These are phyloP conservation scores for Apiospora arundinis DNA, from an alignment of 2,329 filamentous ascomycete species.

Conservation along the genomic window DNA sequence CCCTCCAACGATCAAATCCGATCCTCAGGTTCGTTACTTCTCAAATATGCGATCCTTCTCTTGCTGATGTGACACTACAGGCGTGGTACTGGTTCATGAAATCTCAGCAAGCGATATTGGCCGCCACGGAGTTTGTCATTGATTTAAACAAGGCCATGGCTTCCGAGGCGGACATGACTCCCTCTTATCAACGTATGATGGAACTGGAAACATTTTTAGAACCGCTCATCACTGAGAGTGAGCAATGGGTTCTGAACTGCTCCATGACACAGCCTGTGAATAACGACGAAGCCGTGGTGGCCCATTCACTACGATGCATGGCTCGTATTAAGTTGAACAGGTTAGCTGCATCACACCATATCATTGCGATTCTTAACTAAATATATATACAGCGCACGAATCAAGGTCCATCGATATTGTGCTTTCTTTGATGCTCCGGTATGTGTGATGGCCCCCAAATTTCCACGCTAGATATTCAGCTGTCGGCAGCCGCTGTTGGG, in stretches of 20 bases:
- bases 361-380: neutral
- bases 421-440: slow-evolving; percentile 58
- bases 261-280: slow-evolving; percentile 44
- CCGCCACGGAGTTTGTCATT: slow-evolving; percentile 54
- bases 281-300: slow-evolving; percentile 47
- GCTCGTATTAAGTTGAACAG: slow-evolving; percentile 58
- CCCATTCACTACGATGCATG: slow-evolving; percentile 52
- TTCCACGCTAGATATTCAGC: neutral
- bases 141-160: slow-evolving; percentile 52
- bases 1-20: slow-evolving; percentile 47
- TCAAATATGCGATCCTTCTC: neutral
- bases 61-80: slow-evolving; percentile 37
- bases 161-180: slow-evolving; percentile 44
- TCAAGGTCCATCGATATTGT: slow-evolving; percentile 58
- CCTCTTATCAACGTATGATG: slow-evolving; percentile 48
- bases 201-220: slow-evolving; percentile 48
- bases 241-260: slow-evolving; percentile 43
- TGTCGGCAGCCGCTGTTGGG: neutral
- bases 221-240: slow-evolving; percentile 45
- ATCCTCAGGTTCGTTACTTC: slow-evolving; percentile 44
- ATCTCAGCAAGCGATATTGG: slow-evolving; percentile 54
- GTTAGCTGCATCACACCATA: slow-evolving; percentile 32
- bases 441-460: neutral
- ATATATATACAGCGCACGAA: slow-evolving; percentile 47
- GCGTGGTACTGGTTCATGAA: slow-evolving; percentile 52